phyloP scores from a whole-genome alignment of 2,329 filamentous ascomycete species.

The Cercospora brassicicola region DNA sequence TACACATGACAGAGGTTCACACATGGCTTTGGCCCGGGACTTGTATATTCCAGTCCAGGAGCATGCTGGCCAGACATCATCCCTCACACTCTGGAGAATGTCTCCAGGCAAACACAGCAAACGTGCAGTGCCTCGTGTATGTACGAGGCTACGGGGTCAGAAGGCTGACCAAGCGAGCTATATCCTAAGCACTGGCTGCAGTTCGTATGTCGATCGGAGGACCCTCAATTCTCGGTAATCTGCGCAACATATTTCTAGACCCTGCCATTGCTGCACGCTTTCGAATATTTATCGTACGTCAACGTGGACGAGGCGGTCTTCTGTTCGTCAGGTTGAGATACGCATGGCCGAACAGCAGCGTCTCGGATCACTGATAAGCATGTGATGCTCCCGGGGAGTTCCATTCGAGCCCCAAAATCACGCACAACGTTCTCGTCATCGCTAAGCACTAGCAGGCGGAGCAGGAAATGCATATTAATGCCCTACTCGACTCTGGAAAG shows the following conservation, averaged over 20 bases:
- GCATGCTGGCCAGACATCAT: not conserved
- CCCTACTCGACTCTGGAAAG: not conserved
- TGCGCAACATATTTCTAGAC: not conserved
- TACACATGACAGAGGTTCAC: not conserved
- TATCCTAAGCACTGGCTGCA: not conserved
- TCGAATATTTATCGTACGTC: not conserved
- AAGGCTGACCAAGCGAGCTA: not conserved
- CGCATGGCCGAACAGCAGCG: not conserved
- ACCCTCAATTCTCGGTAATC: not conserved
- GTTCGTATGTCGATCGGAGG: not conserved
- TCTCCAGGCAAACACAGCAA: not conserved
- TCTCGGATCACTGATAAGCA: not conserved
- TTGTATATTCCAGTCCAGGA: not conserved
- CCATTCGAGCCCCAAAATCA: not conserved
- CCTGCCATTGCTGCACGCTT: not conserved
- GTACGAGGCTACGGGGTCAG: not conserved
- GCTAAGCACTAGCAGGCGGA: not conserved
- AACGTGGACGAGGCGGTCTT: not conserved
- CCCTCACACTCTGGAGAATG: not conserved
- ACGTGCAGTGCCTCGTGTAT: not conserved
- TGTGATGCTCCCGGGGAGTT: not conserved
- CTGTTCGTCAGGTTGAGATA: not conserved
- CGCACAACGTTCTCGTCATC: not conserved
- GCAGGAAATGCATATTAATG: not conserved
- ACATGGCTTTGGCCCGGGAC: not conserved